Evolutionary conservation across 306 rosid genomes (phyloP), one percentile per base, ranked within the genome.

Genomic region (Sechiopsis laciniata): DNA sequence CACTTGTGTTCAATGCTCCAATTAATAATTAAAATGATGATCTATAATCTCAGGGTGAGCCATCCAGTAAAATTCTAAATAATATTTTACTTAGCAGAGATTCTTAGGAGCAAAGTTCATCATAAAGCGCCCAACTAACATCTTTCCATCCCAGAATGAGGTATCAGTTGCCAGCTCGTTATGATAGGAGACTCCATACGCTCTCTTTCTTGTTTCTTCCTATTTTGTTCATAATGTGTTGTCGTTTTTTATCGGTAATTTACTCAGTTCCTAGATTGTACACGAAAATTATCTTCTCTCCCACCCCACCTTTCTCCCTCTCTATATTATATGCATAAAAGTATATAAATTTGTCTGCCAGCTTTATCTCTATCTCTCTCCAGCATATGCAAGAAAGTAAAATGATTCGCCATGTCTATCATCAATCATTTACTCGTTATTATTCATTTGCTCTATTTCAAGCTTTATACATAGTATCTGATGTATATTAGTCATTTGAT

Each of bases 31-130:
- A 9, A 57, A 20, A 21, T 22, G 63, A 11, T 57, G 63, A 21
- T 11, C 63, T 57, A 57, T 57, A 57, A 57, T 57, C 63, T 57
- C 35, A 57, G 63, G 11, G 35, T 57, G 63, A 57, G 32, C 45
- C 35, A 20, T 56, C 62, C 29, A 20, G 29, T 17, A 19, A 20
- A 56, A 21, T 1, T 9, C 63, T 57, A 57, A 57, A 57, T 57
- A 10, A 57, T 3, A 57, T 57, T 57, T 57, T 29, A 57, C 63
- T 57, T 57, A 21, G 12, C 22, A 57, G 62, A 57, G 63, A 57
- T 14, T 20, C 32, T 56, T 20, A 56, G 57, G 21, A 54, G 57
- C 20, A 54, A 54, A 54, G 29, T 56, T 56, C 13, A 19, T 56
- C 13, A 24, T 3, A 55, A n/a, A 56, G 26, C 12, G 3, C 21